Conservation (phyloP, 805 yeast genomes). For the Saturnispora sanitii region DNA sequence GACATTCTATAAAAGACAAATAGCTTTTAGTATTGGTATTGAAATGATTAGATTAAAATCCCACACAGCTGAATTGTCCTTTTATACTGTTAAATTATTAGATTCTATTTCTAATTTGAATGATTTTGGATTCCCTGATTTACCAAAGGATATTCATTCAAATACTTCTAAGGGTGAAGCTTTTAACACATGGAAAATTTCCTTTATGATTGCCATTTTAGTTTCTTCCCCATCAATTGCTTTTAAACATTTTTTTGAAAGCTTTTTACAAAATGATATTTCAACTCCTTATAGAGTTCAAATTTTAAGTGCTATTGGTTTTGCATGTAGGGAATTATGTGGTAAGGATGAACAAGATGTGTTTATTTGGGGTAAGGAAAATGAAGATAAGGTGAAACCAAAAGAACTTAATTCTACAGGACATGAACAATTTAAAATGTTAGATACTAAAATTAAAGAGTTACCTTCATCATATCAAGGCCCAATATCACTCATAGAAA, state of each 20-base stretch:
- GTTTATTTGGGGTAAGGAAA: conserved; percentile 31
- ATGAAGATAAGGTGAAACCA: conserved; percentile 18
- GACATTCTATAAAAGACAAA: conserved; percentile 38
- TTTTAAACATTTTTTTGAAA: conserved; percentile 36
- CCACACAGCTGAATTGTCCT: conserved; percentile 51
- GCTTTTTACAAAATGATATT: conserved; percentile 62
- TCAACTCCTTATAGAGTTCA: conserved; percentile 71
- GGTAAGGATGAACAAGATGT: conserved; percentile 42
- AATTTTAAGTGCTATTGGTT: conserved; percentile 55
- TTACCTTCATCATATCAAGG: conserved; percentile 16
- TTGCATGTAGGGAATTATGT: conserved; percentile 64
- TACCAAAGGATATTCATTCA: neutral
- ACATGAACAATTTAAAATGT: conserved; percentile 33
- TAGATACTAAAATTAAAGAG: conserved; percentile 10
- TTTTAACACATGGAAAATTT: conserved; percentile 59
- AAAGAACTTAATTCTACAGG: conserved; percentile 36
- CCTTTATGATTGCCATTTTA: conserved; percentile 54
- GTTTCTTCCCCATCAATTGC: conserved; percentile 34
- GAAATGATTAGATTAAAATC: conserved; percentile 58
- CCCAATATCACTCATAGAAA: conserved; percentile 18
- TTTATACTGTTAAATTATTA: conserved; percentile 47
- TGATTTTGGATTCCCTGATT: conserved; percentile 26
- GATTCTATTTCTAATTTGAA: conserved; percentile 41
- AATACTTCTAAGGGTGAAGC: conserved; percentile 36
- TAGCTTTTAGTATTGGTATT: conserved; percentile 45